A percentile compares a stretch with the other conserved stretches of the same genome.
Conservation (phyloP, 2,329 filamentous ascomycete genomes). For the Colletotrichum lindemuthianum region DNA sequence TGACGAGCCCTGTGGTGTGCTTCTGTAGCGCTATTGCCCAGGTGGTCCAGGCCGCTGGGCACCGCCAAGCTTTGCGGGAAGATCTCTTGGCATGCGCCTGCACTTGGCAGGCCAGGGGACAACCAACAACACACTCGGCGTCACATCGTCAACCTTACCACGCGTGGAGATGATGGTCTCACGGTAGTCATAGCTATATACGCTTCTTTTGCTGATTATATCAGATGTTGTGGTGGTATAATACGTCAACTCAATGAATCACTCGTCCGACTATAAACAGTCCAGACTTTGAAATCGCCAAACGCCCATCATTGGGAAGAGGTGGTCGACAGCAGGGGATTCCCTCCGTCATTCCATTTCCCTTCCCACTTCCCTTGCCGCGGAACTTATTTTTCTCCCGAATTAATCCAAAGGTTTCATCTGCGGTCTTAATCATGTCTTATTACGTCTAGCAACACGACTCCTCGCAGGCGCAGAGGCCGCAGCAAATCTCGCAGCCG, state of each 20-base stretch:
- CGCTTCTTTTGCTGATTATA: not conserved
- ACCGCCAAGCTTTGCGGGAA: constrained; percentile 32
- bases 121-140: not conserved
- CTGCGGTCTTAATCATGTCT: not conserved
- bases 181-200: not conserved
- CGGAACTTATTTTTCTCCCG: not conserved
- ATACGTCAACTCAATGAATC: constrained; percentile 7
- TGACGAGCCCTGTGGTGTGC: too few relatives aligned
- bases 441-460: constrained; percentile 49
- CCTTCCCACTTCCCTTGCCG: not conserved
- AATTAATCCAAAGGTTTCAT: too few relatives aligned
- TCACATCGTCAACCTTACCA: not conserved
- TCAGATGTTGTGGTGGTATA: not conserved
- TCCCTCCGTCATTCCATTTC: constrained; percentile 6
- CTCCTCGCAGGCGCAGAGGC: constrained; percentile 56
- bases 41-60: constrained; percentile 4
- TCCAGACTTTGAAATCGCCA: constrained; percentile 8
- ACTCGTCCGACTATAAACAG: not conserved
- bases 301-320: constrained; percentile 13
- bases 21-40: too few relatives aligned
- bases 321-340: not conserved
- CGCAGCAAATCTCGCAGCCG: constrained; percentile 57
- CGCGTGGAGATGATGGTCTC: constrained; percentile 1
- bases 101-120: constrained; percentile 28
- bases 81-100: constrained; percentile 33